Conservation (phyloP, 192 early-diverging fungal species). For the Martensiomyces pterosporus region DNA sequence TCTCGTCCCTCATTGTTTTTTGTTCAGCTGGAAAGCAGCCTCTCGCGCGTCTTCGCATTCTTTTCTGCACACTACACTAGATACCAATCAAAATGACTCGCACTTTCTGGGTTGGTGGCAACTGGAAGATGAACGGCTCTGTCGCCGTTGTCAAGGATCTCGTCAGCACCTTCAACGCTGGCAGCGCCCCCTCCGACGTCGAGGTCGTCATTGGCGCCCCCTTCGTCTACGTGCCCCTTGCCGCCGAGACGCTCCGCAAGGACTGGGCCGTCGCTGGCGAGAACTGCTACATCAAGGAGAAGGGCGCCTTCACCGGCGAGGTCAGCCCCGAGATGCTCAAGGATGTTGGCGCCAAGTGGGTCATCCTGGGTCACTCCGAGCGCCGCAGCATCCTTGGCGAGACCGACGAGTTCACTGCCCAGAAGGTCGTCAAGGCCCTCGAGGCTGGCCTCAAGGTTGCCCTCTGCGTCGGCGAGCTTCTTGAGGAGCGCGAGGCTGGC, state of each 20-base stretch:
- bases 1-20: no score
- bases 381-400: slow-evolving; percentile 91
- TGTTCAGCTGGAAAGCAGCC: no score
- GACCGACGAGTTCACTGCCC: slow-evolving; percentile 81
- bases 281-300: slow-evolving; percentile 82
- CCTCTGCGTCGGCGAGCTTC: slow-evolving; percentile 93
- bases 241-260: slow-evolving; percentile 70
- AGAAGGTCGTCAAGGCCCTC: slow-evolving; percentile 87
- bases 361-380: slow-evolving; percentile 98
- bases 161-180: slow-evolving; percentile 73
- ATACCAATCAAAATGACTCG: slow-evolving; percentile 49
- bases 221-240: slow-evolving; percentile 80
- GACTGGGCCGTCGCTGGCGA: slow-evolving; percentile 92
- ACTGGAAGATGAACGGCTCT: slow-evolving; percentile 99
- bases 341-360: slow-evolving; percentile 93
- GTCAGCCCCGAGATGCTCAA: slow-evolving; percentile 92
- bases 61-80: slow-evolving; percentile 2
- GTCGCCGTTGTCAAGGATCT: slow-evolving; percentile 68
- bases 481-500: slow-evolving; percentile 89
- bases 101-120: slow-evolving; percentile 84
- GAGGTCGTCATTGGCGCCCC: slow-evolving; percentile 98
- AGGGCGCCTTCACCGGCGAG: slow-evolving; percentile 97
- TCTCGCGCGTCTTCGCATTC: no score
- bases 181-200: slow-evolving; percentile 56
- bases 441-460: slow-evolving; percentile 87